Evolutionary conservation across 78 protist genomes (phyloP).

Genomic region (Dictyostelium intermedium): DNA sequence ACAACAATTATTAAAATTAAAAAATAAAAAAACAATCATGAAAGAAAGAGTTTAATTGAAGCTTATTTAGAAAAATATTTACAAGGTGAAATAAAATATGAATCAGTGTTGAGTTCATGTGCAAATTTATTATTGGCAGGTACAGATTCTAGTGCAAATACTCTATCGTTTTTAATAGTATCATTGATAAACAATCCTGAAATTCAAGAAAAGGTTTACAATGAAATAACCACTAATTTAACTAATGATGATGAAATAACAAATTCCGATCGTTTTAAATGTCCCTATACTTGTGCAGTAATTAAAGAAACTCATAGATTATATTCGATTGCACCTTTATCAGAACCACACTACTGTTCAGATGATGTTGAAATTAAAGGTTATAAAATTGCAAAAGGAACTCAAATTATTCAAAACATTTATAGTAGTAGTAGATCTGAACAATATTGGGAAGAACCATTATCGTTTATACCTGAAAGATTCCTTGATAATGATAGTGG

Average conservation of each 20-base stretch:
- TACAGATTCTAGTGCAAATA: background rate
- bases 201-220: slow-evolving; percentile 28
- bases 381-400: slow-evolving; percentile 31
- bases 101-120: background rate
- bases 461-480: slow-evolving; percentile 11
- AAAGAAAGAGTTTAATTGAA: background rate
- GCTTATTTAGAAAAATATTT: background rate
- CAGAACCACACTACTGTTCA: background rate
- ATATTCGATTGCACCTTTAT: slow-evolving; percentile 27
- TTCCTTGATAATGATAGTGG: background rate
- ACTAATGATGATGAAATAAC: background rate
- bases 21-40: background rate
- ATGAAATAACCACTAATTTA: background rate
- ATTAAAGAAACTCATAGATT: slow-evolving; percentile 38
- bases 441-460: slow-evolving; percentile 30
- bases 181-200: slow-evolving; percentile 21
- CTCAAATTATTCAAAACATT: slow-evolving; percentile 13
- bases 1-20: background rate
- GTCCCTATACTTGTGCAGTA: background rate
- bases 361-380: background rate
- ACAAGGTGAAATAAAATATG: background rate
- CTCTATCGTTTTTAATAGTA: background rate
- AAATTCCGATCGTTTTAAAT: background rate
- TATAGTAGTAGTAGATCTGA: background rate
- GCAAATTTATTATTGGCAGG: background rate